A percentile compares a stretch with the other conserved stretches of the same genome.
Conservation (phyloP, 1,139 yeast species). For the Blastobotrys capitulatus region DNA sequence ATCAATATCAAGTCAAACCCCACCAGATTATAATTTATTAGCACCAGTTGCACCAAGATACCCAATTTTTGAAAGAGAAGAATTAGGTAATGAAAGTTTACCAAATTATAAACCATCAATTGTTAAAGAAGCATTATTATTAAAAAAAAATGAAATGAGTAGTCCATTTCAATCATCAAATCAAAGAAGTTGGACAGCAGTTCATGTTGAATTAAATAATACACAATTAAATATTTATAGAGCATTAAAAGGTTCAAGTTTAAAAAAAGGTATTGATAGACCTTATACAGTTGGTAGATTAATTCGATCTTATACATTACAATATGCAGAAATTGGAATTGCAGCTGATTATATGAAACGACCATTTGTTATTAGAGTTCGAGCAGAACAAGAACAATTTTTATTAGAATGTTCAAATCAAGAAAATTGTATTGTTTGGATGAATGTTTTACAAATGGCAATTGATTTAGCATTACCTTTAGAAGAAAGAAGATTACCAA, state of each 20-base stretch:
- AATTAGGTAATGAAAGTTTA: constrained; percentile 30
- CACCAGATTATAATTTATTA: constrained; percentile 25
- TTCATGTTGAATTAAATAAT: constrained; percentile 50
- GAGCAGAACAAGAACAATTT: constrained; percentile 66
- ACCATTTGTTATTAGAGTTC: constrained; percentile 51
- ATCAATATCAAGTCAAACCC: constrained; percentile 7
- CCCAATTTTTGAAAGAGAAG: constrained; percentile 31
- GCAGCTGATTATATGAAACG: constrained; percentile 65
- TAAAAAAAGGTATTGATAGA: neutral
- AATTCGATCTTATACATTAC: constrained; percentile 51
- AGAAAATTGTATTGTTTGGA: constrained; percentile 60
- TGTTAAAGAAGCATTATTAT: constrained; percentile 27
- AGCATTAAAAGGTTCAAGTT: constrained; percentile 9
- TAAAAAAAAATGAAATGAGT: constrained; percentile 33
- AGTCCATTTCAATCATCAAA: constrained; percentile 36
- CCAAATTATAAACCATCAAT: constrained; percentile 34
- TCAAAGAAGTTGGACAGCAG: constrained; percentile 48
- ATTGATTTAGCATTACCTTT: constrained; percentile 38
- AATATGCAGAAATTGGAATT: constrained; percentile 61
- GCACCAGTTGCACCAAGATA: constrained; percentile 27
- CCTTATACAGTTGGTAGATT: constrained; percentile 17
- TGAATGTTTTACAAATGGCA: constrained; percentile 38
- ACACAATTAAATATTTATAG: constrained; percentile 48
- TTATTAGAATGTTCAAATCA: constrained; percentile 47
- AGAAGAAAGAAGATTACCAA: constrained; percentile 37